Conservation (phyloP, 352 stramenopile genomes). For the Detonula confervacea region DNA sequence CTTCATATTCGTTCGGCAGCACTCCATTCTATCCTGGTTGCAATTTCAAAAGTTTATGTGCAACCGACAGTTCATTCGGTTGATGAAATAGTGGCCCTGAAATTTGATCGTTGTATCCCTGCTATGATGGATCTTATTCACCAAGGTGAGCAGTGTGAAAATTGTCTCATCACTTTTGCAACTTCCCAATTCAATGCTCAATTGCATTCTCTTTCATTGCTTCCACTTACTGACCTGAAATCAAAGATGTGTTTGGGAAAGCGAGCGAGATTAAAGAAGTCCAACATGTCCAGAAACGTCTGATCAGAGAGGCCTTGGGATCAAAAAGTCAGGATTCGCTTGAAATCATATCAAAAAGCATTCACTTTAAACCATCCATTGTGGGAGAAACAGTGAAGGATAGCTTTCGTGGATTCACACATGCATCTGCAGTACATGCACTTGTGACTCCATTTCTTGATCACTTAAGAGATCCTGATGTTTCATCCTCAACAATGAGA, state of each 20-base stretch:
- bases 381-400: conserved; percentile 21
- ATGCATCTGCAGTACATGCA: conserved; percentile 71
- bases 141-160: conserved; percentile 44
- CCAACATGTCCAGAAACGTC: conserved; percentile 71
- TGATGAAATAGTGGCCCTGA: conserved; percentile 20
- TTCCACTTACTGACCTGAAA: too few species aligned
- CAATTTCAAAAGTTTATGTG: conserved; percentile 70
- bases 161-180: conserved; percentile 6
- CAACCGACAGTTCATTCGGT: conserved; percentile 16
- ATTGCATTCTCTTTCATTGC: neutral
- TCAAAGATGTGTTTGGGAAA: conserved; percentile 82
- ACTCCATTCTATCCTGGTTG: conserved; percentile 87
- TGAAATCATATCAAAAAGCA: conserved; percentile 78
- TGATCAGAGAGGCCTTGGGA: conserved; percentile 85
- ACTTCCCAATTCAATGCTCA: neutral
- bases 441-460: conserved; percentile 82
- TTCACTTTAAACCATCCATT: conserved; percentile 75
- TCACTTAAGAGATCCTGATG: conserved; percentile 63
- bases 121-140: conserved; percentile 85
- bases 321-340: conserved; percentile 83
- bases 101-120: conserved; percentile 79
- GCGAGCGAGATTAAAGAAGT: conserved; percentile 84
- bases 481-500: conserved; percentile 64
- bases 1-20: conserved; percentile 87
- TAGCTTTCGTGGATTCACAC: conserved; percentile 27